phyloP scores from a whole-genome alignment of 2,329 filamentous ascomycete genomes.

The Cytospora piceicola region DNA sequence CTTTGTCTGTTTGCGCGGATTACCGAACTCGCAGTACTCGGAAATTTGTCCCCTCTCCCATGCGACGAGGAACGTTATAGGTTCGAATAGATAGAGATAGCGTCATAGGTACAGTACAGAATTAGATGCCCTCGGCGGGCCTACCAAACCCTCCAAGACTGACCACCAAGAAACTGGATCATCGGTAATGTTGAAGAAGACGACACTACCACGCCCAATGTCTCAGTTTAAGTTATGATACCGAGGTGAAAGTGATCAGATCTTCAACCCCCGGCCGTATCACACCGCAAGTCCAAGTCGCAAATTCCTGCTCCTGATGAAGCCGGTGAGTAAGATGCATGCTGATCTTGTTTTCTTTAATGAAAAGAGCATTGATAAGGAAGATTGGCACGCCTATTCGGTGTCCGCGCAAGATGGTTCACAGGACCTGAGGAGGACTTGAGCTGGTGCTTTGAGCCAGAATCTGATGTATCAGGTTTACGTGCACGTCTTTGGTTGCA shows the following conservation, averaged over 20 bases:
- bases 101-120: slow-evolving; percentile 17
- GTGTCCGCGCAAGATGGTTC: no score
- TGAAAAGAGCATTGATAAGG: background rate
- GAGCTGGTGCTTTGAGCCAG: background rate
- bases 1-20: background rate
- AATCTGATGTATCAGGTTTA: slow-evolving; percentile 22
- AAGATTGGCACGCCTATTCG: background rate
- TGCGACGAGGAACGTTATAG: background rate
- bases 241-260: slow-evolving; percentile 4
- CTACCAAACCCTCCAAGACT: background rate
- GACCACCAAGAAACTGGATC: background rate
- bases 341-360: background rate
- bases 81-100: slow-evolving; percentile 7
- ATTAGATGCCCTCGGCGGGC: slow-evolving; percentile 5
- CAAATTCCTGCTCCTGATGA: background rate
- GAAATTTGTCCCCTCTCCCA: background rate
- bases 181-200: background rate
- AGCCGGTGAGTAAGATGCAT: background rate
- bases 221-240: background rate
- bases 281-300: background rate
- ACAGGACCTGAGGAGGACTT: background rate
- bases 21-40: background rate
- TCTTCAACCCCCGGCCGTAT: background rate
- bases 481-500: background rate
- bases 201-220: background rate